Evolutionary conservation across 2,329 filamentous ascomycete species (phyloP), one percentile per base, ranked within the genome.

Genomic region (Hypoxylon sp.): DNA sequence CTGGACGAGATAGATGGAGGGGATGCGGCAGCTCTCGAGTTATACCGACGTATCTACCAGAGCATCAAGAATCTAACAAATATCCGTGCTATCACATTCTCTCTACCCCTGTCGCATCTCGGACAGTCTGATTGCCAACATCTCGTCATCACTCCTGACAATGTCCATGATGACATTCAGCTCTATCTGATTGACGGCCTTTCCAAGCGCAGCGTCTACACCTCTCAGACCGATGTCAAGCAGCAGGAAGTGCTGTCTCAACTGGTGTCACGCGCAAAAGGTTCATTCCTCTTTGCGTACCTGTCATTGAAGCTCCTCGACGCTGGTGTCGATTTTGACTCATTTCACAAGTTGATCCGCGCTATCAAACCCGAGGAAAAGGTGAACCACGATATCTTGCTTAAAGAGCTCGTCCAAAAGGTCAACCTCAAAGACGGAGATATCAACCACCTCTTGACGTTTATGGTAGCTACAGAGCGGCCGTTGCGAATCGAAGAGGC

Each of bases 281-380:
- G 77, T 0, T 78, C 72, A 14, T 80, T 80, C 60, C 71, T 80
- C 3, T 80, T 77, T 73, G 78, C 77, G 1, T 79, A 78, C 45
- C 72, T 79, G 4, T 74, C 72, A 0, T 67, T 74, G 1, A 71
- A 73, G 6, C 65, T 77, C 0, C 61, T 81, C 26, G 61, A 65
- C 28, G 72, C 69, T 33, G 68, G 72, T 40, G 32, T 56, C 16
- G 65, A 68, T 4, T 70, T 72, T 42, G 71, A 72, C 18, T 44
- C 57, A 0, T 75, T 77, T 32, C 57, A 64, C 42, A 71, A 74
- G 38, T 58, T 72, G 1, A 70, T 73, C 6, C 61, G 71, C 4
- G 44, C 53, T 8, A 68, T 75, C 53, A 73, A 65, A 18, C 62
- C 66, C 7, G 73, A 72, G 16, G 20, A 73, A 6, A 72, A 26